Conservation (phyloP, 352 stramenopile species). For the Pythium rhizo-oryzae region DNA sequence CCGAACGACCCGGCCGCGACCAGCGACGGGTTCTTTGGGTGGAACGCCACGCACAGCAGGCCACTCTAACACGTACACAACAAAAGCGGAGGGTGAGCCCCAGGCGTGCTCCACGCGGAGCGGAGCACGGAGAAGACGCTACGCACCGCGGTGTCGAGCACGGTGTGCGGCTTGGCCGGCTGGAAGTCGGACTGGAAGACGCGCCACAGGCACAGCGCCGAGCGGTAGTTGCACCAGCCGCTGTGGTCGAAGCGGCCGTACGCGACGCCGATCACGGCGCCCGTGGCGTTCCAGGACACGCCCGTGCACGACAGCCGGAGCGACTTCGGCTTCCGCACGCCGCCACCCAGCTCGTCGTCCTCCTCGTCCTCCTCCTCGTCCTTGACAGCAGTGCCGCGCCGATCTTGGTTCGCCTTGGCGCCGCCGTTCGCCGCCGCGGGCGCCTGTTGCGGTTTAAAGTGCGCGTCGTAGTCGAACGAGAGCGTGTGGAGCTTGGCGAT, state of each 20-base stretch:
- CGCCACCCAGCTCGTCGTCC: slow-evolving; percentile 12
- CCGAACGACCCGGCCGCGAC: slow-evolving; percentile 88
- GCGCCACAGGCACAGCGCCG: slow-evolving; percentile 84
- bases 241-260: slow-evolving; percentile 87
- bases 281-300: slow-evolving; percentile 87
- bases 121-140: not conserved
- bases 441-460: slow-evolving; percentile 36
- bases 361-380: slow-evolving; percentile 3
- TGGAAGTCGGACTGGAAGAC: slow-evolving; percentile 85
- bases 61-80: slow-evolving; percentile 49
- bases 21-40: slow-evolving; percentile 81
- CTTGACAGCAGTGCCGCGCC: not conserved
- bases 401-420: not conserved
- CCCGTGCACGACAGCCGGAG: slow-evolving; percentile 81
- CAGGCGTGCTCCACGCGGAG: no score
- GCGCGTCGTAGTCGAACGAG: slow-evolving; percentile 72
- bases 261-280: slow-evolving; percentile 77
- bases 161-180: slow-evolving; percentile 53
- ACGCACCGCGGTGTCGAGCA: slow-evolving; percentile 79
- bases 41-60: slow-evolving; percentile 87
- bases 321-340: slow-evolving; percentile 23
- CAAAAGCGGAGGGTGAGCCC: not conserved
- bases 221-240: slow-evolving; percentile 89
- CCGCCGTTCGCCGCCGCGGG: not conserved
- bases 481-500: slow-evolving; percentile 64